Base-by-base conservation (phyloP, 768 basidiomycete genomes). In the Kwoniella mangroviensis region DNA sequence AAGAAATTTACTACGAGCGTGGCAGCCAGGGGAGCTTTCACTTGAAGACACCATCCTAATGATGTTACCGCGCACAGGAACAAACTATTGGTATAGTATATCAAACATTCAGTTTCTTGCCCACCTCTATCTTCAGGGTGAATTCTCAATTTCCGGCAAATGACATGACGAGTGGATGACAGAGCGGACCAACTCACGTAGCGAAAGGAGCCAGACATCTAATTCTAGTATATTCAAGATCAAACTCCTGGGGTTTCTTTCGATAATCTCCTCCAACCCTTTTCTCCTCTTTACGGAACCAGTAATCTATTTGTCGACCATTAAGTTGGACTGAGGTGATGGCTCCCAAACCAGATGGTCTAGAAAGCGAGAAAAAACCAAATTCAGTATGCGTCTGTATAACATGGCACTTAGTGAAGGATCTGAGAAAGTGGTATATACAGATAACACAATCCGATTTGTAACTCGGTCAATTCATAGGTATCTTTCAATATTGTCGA, bases 371-470 rank as follows among this genome's bases (percentile, higher is more conserved):
- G 0, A 62, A 28, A 21, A 61, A 11, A 42, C 24, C n/a, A n/a
- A 61, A 19, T 40, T 12, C 22, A 21, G 54, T 22, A 58, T 28
- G 15, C 54, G 24, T 55, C 17, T 22, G 42, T 43, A 11, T n/a
- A 49, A 21, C n/a, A 57, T 63, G 24, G 15, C 6, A 28, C 21
- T 26, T 3, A 17, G 11, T n/a, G 55, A 22, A 40, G 34, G 15
- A 13, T 24, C 5, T 34, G 28, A 34, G 13, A 56, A 34, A 41
- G 19, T n/a, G n/a, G 9, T 10, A 77, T 79, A 67, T 67, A 81
- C 64, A 94, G 83, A 84, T 90, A 94, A 80, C 91, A 93, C 4
- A 94, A 82, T 2, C 93, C 93, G 41, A 91, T 86, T 24, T 87
- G 86, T 3, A 89, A 88, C 70, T 91, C 87, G 66, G 81, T 86